These are phyloP conservation scores for Cryptococcus sp. DNA, from an alignment of 1,284 basidiomycete genomes.

Conservation along the genomic window DNA sequence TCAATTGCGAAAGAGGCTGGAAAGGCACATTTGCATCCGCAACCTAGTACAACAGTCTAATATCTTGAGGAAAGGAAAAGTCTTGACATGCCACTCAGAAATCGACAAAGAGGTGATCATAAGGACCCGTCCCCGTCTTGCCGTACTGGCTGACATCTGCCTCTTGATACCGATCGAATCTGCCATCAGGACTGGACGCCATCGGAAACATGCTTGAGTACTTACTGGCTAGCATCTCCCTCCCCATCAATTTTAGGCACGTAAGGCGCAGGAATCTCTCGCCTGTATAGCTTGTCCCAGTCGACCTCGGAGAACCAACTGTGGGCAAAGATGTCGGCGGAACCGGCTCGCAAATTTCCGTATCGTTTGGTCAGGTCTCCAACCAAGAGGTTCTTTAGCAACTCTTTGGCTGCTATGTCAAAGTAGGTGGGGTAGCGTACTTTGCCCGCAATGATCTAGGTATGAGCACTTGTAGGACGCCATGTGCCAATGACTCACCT, in stretches of 20 bases:
- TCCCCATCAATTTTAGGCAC: conserved; percentile 79
- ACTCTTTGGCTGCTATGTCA: conserved; percentile 73
- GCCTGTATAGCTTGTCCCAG: conserved; percentile 75
- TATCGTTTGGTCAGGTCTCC: conserved; percentile 85
- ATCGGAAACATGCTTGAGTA: conserved; percentile 24
- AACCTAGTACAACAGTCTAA: too few species aligned
- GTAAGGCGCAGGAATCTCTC: conserved; percentile 96
- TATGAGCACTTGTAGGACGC: conserved; percentile 7
- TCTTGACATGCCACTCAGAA: too few species aligned
- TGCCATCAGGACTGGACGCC: conserved; percentile 8
- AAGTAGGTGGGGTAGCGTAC: conserved; percentile 89
- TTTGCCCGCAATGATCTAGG: conserved; percentile 56
- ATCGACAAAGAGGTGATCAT: conserved; percentile 48
- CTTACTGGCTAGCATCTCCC: conserved; percentile 86
- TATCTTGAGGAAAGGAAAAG: too few species aligned
- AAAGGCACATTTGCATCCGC: too few species aligned
- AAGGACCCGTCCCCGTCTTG: conserved; percentile 44
- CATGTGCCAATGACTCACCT: conserved; percentile 59
- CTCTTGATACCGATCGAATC: conserved; percentile 50
- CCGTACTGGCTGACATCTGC: conserved; percentile 49
- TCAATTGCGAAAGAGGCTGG: too few species aligned
- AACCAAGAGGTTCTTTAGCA: conserved; percentile 87
- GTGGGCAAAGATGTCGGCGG: conserved; percentile 90
- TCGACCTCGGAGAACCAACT: conserved; percentile 97
- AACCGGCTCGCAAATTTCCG: conserved; percentile 88